These are phyloP conservation scores for Penicillium manginii DNA, from an alignment of 495 filamentous ascomycete genomes.

Conservation along the genomic window DNA sequence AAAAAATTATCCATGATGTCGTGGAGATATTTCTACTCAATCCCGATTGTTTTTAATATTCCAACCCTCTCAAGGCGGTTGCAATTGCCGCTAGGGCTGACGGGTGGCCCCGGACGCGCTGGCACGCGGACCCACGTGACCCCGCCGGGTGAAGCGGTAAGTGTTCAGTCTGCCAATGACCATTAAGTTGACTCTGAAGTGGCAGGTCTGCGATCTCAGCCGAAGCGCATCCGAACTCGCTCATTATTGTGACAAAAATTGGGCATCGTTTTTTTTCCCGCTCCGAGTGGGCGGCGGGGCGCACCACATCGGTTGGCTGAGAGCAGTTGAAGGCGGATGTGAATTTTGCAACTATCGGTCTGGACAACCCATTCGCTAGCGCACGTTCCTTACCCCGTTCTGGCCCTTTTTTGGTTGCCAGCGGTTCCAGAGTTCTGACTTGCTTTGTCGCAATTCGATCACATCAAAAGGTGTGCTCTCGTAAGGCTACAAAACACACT, in stretches of 20 bases:
- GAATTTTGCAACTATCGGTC: slow-evolving; percentile 11
- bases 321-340: background rate
- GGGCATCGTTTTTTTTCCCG: slow-evolving; percentile 19
- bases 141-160: slow-evolving; percentile 34
- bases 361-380: slow-evolving; percentile 17
- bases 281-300: slow-evolving; percentile 17
- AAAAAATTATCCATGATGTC: background rate
- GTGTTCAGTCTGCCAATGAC: slow-evolving; percentile 10
- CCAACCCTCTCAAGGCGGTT: background rate
- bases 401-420: slow-evolving; percentile 14
- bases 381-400: slow-evolving; percentile 14
- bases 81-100: slow-evolving; percentile 21
- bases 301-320: slow-evolving; percentile 9
- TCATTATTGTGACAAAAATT: slow-evolving; percentile 26
- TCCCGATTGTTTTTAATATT: slow-evolving; percentile 1
- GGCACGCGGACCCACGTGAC: slow-evolving; percentile 34
- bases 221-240: slow-evolving; percentile 32
- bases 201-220: slow-evolving; percentile 27
- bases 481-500: background rate
- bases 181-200: background rate
- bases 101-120: slow-evolving; percentile 25
- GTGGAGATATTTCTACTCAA: background rate
- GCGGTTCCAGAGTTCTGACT: slow-evolving; percentile 5
- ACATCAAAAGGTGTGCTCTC: background rate
- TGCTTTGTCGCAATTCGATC: slow-evolving; percentile 1